Evolutionary conservation across 2,329 filamentous ascomycete genomes (phyloP), one percentile per base, ranked within the genome.

Genomic region (Monilinia vaccinii-corymbosi): DNA sequence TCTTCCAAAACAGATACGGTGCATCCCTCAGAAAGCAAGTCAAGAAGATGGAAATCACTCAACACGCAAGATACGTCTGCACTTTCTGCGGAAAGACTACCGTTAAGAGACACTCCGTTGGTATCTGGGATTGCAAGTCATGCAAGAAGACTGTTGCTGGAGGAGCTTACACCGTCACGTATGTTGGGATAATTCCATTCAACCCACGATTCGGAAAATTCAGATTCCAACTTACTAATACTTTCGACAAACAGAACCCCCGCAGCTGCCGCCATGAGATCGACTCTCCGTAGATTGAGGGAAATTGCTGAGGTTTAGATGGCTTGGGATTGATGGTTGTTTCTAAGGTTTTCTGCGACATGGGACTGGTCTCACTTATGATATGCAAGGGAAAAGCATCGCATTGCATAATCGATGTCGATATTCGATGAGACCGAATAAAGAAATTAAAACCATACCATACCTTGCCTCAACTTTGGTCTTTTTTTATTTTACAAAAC

Each of bases 1-100:
- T 49, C 45, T 61, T 59, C 64, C 62, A 13, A 28, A 57, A 69
- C 71, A 93, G 91, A 85, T 96, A 96, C 81, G 94, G 93, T 92
- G 93, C 94, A 77, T 97, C 94, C 75, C 91, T 97, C 80, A 91
- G 92, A 81, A 97, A 97, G 86, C 92, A 91, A 78, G 88, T 94
- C 76, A 97, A 97, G 91, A 97, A 97, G 89, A 96, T 97, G 88
- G 94, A 97, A 88, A 89, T 97, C 78, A 89, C 90, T 74, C 94
- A 97, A 81, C 94, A 99, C 84, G 91, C 91, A 81, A 88, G 88
- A 78, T 97, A 97, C 78, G 86, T 87, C 76, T 97, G 93, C 87
- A 93, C 92, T 70, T 99, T 97, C 89, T 96, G 91, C 85, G 93
- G 93, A 76, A 97, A 97, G 88, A 87, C 86, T 77, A 89, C 87